Percentiles rank a stretch among this genome's conserved stretches.
Evolutionary conservation across 306 rosid species (phyloP).

Genomic region (Abrus precatorius): DNA sequence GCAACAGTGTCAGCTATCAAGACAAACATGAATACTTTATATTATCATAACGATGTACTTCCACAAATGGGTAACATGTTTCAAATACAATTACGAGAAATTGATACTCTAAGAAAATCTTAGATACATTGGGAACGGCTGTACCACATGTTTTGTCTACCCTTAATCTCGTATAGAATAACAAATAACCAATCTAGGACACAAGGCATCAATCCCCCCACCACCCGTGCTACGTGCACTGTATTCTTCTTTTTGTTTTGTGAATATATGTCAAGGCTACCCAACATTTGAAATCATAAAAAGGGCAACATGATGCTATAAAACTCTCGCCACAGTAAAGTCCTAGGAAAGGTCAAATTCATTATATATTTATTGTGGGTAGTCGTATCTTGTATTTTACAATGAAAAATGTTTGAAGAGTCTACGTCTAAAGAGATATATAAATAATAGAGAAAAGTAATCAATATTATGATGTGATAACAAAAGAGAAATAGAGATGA

Average conservation of each 20-base stretch:
- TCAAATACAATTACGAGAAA: background rate
- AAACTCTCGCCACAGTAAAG: background rate
- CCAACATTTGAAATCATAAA: background rate
- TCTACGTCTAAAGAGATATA: too few species aligned
- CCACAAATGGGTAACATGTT: background rate
- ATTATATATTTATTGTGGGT: background rate
- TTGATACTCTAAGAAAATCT: background rate
- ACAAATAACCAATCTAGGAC: background rate
- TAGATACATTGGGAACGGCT: background rate
- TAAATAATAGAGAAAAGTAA: too few species aligned
- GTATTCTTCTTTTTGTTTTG: background rate
- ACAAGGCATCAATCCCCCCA: background rate
- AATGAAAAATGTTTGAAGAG: too few species aligned
- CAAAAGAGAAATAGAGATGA: too few species aligned
- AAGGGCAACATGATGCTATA: background rate
- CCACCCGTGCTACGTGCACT: conserved; percentile 1
- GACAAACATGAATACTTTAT: background rate
- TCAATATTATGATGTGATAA: too few species aligned
- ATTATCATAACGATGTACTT: background rate
- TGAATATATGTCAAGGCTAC: background rate
- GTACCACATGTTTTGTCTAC: background rate
- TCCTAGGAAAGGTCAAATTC: background rate
- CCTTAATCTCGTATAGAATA: background rate
- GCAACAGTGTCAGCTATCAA: background rate
- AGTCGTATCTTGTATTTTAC: too few species aligned